Evolutionary conservation across 192 early-diverging fungal genomes (phyloP), one percentile per base, ranked within the genome.

Genomic region (Coemansia reversa): DNA sequence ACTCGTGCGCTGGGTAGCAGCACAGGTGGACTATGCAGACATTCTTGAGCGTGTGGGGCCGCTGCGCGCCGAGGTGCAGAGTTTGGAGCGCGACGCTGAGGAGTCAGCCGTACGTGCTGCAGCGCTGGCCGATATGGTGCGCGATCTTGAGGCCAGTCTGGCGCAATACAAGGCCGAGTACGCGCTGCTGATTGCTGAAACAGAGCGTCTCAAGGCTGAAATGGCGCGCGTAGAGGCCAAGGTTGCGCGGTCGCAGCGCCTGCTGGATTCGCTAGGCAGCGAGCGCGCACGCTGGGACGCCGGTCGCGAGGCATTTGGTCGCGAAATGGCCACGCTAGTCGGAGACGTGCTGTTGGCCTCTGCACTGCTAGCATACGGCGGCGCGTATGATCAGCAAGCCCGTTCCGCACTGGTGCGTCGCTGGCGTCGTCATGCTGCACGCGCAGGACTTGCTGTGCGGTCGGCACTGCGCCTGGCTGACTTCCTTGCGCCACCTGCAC

Each of bases 331-430:
- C 5, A 99, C 98, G 12, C 91, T 98, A 50, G 93, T 98, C 24
- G 98, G 98, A 58, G 98, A 99, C 68, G 93, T 95, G 18, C 70
- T 99, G 20, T 75, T 98, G 42, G 88, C 92, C 7, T 84, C 94
- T 0, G 98, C 95, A n/a, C 93, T 97, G 78, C 76, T 98, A 27
- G 92, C 97, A 1, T 99, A 99, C 68, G 94, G 87, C 35, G 98
- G 98, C 18, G 93, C 91, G 86, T 98, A 98, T 85, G 96, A 98
- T 84, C 97, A 98, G 84, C 89, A 92, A 60, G 90, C 96, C 72
- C 90, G 98, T 60, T 88, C 91, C 55, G 66, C 86, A 54, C 84
- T 99, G 47, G 59, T 93, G 55, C 68, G 79, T 25, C 87, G 86
- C 45, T 99, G 96, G 96, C 82, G 83, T 7, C 69, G 69, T 25